Percentiles rank a stretch among this genome's conserved stretches.
Conservation (phyloP, 768 basidiomycete genomes). For the Pleurotus cornucopiae region DNA sequence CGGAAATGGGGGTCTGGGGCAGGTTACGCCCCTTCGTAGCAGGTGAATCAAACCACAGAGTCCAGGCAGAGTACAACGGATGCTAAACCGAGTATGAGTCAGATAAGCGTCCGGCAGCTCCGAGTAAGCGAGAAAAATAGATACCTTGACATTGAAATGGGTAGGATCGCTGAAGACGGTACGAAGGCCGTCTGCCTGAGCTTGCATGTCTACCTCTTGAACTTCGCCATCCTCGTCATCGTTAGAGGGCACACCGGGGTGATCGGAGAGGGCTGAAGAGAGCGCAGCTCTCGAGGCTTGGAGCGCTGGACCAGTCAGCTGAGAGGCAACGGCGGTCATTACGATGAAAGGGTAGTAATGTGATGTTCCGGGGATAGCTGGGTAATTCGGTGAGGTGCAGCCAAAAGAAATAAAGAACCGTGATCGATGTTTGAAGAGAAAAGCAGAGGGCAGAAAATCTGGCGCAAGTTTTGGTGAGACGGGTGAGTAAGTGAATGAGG, state of each 20-base stretch:
- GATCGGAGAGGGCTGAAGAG: conserved; percentile 65
- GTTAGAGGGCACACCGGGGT: conserved; percentile 28
- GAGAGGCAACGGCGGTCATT: conserved; percentile 37
- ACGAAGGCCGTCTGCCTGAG: conserved; percentile 76
- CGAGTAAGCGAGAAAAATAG: conserved; percentile 9
- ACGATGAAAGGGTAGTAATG: conserved; percentile 12
- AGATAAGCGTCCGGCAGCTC: too few relatives aligned
- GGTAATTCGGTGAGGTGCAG: neutral
- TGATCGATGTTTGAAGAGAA: neutral
- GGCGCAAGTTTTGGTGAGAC: neutral
- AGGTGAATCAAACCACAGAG: conserved; percentile 97
- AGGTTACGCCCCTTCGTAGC: conserved; percentile 86
- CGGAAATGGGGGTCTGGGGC: conserved; percentile 77
- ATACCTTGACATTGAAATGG: conserved; percentile 95
- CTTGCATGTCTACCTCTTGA: conserved; percentile 82
- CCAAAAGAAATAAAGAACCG: neutral
- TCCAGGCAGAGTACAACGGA: conserved; percentile 92
- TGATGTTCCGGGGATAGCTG: neutral
- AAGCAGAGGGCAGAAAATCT: neutral
- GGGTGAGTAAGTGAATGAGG: neutral
- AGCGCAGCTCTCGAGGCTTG: conserved; percentile 80
- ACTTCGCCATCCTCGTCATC: conserved; percentile 73
- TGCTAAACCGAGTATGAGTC: conserved; percentile 47
- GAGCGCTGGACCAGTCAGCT: conserved; percentile 61
- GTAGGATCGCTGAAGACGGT: conserved; percentile 93